Evolutionary conservation across 805 yeast genomes (phyloP), one percentile per base, ranked within the genome.

Genomic region (Sugiyamaella chiloensis): DNA sequence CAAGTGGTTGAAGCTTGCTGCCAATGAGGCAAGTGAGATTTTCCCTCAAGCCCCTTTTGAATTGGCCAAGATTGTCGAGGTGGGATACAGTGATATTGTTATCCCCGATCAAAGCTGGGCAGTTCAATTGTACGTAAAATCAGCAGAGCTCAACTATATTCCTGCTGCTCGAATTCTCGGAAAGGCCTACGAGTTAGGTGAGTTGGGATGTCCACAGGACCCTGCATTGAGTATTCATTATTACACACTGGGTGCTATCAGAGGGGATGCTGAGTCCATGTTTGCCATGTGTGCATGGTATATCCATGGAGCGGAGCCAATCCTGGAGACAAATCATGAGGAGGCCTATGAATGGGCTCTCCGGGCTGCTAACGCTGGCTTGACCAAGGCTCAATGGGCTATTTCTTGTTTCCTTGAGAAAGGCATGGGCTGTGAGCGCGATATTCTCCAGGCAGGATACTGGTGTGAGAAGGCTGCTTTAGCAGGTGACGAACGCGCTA

Each of bases 241-340:
- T 63, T 91, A 87, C 64, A 89, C 96, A 0, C 81, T 85, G 54
- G 96, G 96, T 0, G 96, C 98, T 0, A 64, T 83, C 24, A 83
- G 83, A 3, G 96, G 96, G 5, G 96, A 93, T 64, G 77, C 95
- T 0, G 81, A 78, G 41, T 83, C 96, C 8, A 93, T 91, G 96
- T 72, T 91, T 60, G 90, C 96, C 1, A 73, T 91, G 70, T 90
- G 97, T 65, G 96, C 97, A 1, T 93, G 98, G 97, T 93, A 91
- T 63, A 72, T 91, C 65, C 84, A 88, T 23, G 99, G 99, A 0
- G 82, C 87, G 27, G 90, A 85, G 27, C 90, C 93, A n/a, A 78
- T 78, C 40, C 74, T 93, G 57, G 83, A 81, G 6, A 78, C 78
- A 53, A 91, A 90, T 64, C 85, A 83, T 46, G 76, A 70, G 45